Conservation (phyloP, 176 grass and related monocot genomes). For the Secale cereale region DNA sequence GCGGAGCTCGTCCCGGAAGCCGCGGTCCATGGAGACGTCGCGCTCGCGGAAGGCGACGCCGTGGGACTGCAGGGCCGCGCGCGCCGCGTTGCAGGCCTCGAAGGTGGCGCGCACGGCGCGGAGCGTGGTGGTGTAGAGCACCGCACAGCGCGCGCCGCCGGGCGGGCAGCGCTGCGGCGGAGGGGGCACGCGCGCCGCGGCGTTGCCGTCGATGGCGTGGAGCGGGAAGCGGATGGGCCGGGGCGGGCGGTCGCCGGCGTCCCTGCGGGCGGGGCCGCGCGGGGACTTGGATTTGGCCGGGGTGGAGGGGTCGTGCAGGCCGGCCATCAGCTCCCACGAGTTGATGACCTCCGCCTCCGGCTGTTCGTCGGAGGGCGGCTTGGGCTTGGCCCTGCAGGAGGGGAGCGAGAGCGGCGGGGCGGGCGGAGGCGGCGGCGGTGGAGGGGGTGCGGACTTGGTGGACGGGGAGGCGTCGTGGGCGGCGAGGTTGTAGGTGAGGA, state of each 20-base stretch:
- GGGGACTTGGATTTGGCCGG: constrained; percentile 21
- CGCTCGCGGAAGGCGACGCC: background rate
- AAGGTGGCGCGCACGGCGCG: constrained; percentile 64
- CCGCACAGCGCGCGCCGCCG: background rate
- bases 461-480: too few species aligned
- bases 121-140: constrained; percentile 23
- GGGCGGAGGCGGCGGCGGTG: background rate
- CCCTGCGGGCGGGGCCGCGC: background rate
- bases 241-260: constrained; percentile 14
- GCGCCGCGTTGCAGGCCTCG: constrained; percentile 69
- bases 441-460: background rate
- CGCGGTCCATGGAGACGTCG: background rate
- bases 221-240: background rate
- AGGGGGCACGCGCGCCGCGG: too few species aligned
- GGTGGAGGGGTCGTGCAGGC: constrained; percentile 51
- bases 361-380: background rate
- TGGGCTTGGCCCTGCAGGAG: background rate
- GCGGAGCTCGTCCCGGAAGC: constrained; percentile 19
- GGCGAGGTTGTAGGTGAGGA: constrained; percentile 29
- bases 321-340: constrained; percentile 77
- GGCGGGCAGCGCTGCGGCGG: background rate
- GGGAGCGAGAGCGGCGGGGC: background rate
- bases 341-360: constrained; percentile 52
- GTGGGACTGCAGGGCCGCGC: constrained; percentile 37
- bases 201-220: background rate